phyloP scores from a whole-genome alignment of 805 yeast species.

The Saccharomycopsis babjevae region DNA sequence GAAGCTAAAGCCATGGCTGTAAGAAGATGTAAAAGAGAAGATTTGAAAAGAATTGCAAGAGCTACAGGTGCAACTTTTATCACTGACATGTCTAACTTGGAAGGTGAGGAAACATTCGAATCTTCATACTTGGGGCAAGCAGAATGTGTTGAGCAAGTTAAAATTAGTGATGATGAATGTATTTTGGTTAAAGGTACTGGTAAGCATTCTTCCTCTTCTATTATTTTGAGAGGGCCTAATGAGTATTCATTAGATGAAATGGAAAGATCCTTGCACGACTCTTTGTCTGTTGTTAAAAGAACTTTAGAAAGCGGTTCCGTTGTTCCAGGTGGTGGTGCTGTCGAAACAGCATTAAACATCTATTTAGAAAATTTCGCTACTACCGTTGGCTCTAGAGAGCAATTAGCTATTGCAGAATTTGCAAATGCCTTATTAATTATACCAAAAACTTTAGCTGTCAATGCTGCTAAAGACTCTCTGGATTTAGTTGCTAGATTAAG shows the following conservation, averaged over 20 bases:
- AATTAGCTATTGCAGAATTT: constrained; percentile 95
- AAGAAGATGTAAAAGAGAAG: constrained; percentile 95
- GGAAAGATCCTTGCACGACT: constrained; percentile 95
- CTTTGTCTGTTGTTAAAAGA: constrained; percentile 88
- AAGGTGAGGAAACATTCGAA: constrained; percentile 92
- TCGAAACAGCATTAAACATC: constrained; percentile 89
- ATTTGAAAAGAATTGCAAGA: constrained; percentile 89
- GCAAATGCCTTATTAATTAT: constrained; percentile 82
- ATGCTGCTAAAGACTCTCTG: constrained; percentile 95
- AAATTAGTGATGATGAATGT: constrained; percentile 94
- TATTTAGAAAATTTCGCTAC: constrained; percentile 96
- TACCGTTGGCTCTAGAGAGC: constrained; percentile 95
- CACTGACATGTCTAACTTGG: constrained; percentile 80
- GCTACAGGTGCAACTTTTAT: constrained; percentile 96
- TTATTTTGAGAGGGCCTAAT: constrained; percentile 90
- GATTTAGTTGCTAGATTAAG: constrained; percentile 92
- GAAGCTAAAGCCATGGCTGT: constrained; percentile 92
- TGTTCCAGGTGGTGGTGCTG: constrained; percentile 99
- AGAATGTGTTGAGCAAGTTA: constrained; percentile 81
- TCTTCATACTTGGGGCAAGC: constrained; percentile 78
- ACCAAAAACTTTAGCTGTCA: constrained; percentile 93
- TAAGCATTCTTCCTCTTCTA: constrained; percentile 84
- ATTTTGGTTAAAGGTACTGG: constrained; percentile 82
- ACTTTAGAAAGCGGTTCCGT: constrained; percentile 89
- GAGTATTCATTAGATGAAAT: constrained; percentile 94